Conservation (phyloP, 2,329 filamentous ascomycete genomes). For the Talaromyces sp. region DNA sequence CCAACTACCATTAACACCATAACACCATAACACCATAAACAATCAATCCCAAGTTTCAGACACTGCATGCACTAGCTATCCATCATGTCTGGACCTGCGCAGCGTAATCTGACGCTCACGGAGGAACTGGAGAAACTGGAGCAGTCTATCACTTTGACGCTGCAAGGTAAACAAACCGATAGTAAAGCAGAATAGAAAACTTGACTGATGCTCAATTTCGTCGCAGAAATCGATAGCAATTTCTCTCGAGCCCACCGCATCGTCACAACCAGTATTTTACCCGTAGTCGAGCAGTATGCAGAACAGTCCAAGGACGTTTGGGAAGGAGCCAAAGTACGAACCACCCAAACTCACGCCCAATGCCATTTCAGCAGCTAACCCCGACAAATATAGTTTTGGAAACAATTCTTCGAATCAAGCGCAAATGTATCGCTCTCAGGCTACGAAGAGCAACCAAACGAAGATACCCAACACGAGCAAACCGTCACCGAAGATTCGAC, state of each 20-base stretch:
- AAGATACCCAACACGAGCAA: conserved; percentile 52
- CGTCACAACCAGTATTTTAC: conserved; percentile 87
- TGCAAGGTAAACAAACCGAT: conserved; percentile 62
- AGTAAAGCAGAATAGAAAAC: neutral
- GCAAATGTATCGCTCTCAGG: conserved; percentile 95
- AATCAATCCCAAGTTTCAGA: neutral
- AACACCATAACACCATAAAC: too few species aligned
- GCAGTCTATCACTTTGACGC: conserved; percentile 90
- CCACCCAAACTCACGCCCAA: neutral
- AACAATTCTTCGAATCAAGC: conserved; percentile 98
- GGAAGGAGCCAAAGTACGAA: conserved; percentile 82
- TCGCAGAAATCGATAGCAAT: conserved; percentile 90
- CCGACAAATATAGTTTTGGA: conserved; percentile 73
- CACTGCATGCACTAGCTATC: neutral
- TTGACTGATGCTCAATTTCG: neutral
- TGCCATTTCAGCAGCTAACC: neutral
- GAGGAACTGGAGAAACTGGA: conserved; percentile 95
- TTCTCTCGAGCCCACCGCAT: conserved; percentile 96
- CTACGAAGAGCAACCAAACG: conserved; percentile 71
- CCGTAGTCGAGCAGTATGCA: conserved; percentile 90
- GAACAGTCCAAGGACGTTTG: conserved; percentile 91
- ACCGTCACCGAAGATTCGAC: conserved; percentile 53
- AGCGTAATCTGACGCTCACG: conserved; percentile 68
- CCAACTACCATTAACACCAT: too few species aligned
- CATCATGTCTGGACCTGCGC: conserved; percentile 30